Evolutionary conservation across 1,139 yeast genomes (phyloP).

Genomic region (Yamadazyma friedrichii): DNA sequence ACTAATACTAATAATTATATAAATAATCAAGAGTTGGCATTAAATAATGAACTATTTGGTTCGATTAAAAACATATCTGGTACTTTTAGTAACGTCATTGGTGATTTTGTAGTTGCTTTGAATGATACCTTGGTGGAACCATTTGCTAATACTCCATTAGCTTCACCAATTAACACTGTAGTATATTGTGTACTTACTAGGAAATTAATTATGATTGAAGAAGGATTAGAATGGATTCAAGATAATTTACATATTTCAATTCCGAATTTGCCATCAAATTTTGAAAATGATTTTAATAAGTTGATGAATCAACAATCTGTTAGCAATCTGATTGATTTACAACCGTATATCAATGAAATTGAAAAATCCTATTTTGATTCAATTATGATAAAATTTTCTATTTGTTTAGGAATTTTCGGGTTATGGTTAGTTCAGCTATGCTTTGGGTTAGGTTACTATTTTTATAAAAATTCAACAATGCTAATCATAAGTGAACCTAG

Average conservation of each 20-base stretch:
- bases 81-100: slow-evolving; percentile 47
- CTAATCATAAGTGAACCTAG: slow-evolving; percentile 29
- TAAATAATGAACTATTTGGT: slow-evolving; percentile 68
- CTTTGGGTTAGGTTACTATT: slow-evolving; percentile 26
- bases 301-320: slow-evolving; percentile 51
- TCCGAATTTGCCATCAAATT: slow-evolving; percentile 36
- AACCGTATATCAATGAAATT: slow-evolving; percentile 20
- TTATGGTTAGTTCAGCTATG: slow-evolving; percentile 49
- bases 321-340: slow-evolving; percentile 35
- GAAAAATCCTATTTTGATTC: slow-evolving; percentile 30
- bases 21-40: slow-evolving; percentile 27
- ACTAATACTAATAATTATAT: slow-evolving; percentile 24
- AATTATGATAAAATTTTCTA: slow-evolving; percentile 42
- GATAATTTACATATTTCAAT: slow-evolving; percentile 57
- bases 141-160: slow-evolving; percentile 69
- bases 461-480: slow-evolving; percentile 3
- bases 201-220: slow-evolving; percentile 61
- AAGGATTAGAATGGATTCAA: slow-evolving; percentile 79
- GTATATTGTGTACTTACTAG: slow-evolving; percentile 79
- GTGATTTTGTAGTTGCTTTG: slow-evolving; percentile 29
- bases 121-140: slow-evolving; percentile 34
- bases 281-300: slow-evolving; percentile 6
- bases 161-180: slow-evolving; percentile 59
- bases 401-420: slow-evolving; percentile 42
- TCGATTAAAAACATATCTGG: slow-evolving; percentile 57